Percentiles rank a stretch among this genome's conserved stretches.
phyloP scores from a whole-genome alignment of 805 yeast genomes.

The Ogataea trehalophila region DNA sequence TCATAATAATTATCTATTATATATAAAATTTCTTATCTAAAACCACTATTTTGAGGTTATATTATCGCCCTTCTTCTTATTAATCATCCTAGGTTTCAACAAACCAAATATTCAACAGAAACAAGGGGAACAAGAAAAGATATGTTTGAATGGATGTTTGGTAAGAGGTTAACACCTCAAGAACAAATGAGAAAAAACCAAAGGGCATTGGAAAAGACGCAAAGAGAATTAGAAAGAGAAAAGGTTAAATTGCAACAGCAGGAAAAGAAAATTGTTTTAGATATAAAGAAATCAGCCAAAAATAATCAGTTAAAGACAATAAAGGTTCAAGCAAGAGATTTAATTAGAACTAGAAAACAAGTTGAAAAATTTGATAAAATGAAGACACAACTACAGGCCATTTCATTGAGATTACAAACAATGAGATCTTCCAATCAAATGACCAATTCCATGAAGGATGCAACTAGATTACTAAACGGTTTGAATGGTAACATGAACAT shows the following conservation, averaged over 20 bases:
- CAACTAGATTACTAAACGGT: conserved; percentile 75
- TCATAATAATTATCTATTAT: too few species aligned
- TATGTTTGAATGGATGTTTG: conserved; percentile 93
- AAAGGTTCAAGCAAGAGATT: conserved; percentile 92
- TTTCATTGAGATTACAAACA: conserved; percentile 83
- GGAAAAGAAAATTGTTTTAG: conserved; percentile 80
- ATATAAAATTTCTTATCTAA: too few species aligned
- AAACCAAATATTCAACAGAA: background rate
- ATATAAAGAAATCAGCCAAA: conserved; percentile 89
- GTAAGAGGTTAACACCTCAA: conserved; percentile 89
- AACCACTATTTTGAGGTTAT: too few species aligned
- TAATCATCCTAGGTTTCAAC: too few species aligned
- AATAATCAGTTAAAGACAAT: conserved; percentile 85
- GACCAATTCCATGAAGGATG: conserved; percentile 93
- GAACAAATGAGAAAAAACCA: conserved; percentile 94
- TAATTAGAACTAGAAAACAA: conserved; percentile 80
- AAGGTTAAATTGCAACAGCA: conserved; percentile 81
- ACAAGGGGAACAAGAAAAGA: background rate
- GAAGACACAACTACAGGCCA: conserved; percentile 95
- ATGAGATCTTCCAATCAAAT: conserved; percentile 92
- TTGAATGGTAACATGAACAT: conserved; percentile 86
- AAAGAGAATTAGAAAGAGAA: conserved; percentile 88
- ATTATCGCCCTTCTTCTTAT: too few species aligned
- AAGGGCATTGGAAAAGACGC: conserved; percentile 90
- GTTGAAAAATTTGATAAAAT: conserved; percentile 84